Percentiles rank a stretch among this genome's conserved stretches.
Evolutionary conservation across 1,139 yeast genomes (phyloP).

Genomic region (Taphrina confusa): DNA sequence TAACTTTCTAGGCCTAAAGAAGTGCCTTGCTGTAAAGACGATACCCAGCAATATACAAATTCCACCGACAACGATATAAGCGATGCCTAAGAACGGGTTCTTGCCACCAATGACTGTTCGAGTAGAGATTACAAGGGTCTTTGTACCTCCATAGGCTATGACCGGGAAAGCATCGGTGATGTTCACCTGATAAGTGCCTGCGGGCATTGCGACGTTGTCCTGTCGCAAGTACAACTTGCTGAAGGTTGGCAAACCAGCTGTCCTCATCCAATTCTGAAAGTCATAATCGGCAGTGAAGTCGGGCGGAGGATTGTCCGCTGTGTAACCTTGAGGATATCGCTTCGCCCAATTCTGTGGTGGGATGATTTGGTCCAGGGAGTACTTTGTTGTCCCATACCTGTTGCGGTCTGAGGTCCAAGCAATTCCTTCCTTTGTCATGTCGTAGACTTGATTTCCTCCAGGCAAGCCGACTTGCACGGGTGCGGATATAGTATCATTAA

Average conservation of each 20-base stretch:
- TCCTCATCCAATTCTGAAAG: constrained; percentile 97
- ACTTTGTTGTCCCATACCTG: constrained; percentile 76
- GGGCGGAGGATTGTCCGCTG: constrained; percentile 70
- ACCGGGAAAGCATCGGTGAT: constrained; percentile 69
- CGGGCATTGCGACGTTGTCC: constrained; percentile 60
- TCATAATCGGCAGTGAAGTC: constrained; percentile 64
- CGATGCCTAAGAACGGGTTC: constrained; percentile 79
- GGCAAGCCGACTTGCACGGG: constrained; percentile 57
- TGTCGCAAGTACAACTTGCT: constrained; percentile 80
- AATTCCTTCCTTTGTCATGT: constrained; percentile 67
- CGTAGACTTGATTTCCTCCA: constrained; percentile 39
- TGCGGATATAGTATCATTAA: constrained; percentile 75
- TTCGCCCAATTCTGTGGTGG: constrained; percentile 97
- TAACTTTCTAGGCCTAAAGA: constrained; percentile 67
- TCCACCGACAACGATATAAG: constrained; percentile 93
- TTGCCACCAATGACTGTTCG: constrained; percentile 89
- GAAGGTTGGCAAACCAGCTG: constrained; percentile 85
- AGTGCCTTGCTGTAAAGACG: constrained; percentile 60
- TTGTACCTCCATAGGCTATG: constrained; percentile 74
- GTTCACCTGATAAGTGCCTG: constrained; percentile 70
- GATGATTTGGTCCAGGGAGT: constrained; percentile 68
- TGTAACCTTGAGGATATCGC: constrained; percentile 85
- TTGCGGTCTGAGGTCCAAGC: constrained; percentile 83
- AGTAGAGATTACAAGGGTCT: constrained; percentile 75
- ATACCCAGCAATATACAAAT: constrained; percentile 68